A percentile compares a stretch with the other conserved stretches of the same genome.
These are phyloP conservation scores for Abrus precatorius DNA, from an alignment of 306 rosid genomes.

Conservation along the genomic window DNA sequence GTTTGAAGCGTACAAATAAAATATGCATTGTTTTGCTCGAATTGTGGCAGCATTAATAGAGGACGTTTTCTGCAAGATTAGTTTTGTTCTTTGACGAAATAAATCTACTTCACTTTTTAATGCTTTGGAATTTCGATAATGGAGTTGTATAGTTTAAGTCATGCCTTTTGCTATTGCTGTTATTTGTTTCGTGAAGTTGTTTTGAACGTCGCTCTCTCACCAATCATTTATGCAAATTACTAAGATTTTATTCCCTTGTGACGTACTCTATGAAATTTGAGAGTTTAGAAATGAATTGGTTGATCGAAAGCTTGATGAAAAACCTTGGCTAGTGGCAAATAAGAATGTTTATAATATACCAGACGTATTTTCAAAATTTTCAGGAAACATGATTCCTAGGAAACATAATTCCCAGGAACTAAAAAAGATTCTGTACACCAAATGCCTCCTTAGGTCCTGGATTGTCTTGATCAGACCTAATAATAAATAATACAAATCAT, in stretches of 20 bases:
- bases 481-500: too few relatives aligned
- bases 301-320: neutral
- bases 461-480: too few relatives aligned
- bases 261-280: conserved; percentile 26
- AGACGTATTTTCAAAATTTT: too few relatives aligned
- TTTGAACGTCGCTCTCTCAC: neutral
- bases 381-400: too few relatives aligned
- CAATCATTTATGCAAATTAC: neutral
- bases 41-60: neutral
- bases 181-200: conserved; percentile 23
- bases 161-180: neutral
- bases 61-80: neutral
- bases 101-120: neutral
- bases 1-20: too few relatives aligned
- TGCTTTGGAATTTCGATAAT: neutral
- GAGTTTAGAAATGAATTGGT: conserved; percentile 1
- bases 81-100: neutral
- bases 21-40: neutral
- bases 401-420: too few relatives aligned
- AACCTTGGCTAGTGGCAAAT: neutral
- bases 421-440: too few relatives aligned
- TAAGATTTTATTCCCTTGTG: conserved; percentile 5
- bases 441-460: too few relatives aligned
- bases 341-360: neutral
- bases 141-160: neutral